Evolutionary conservation across 1,139 yeast genomes (phyloP).

Genomic region (Protomyces inundatus): DNA sequence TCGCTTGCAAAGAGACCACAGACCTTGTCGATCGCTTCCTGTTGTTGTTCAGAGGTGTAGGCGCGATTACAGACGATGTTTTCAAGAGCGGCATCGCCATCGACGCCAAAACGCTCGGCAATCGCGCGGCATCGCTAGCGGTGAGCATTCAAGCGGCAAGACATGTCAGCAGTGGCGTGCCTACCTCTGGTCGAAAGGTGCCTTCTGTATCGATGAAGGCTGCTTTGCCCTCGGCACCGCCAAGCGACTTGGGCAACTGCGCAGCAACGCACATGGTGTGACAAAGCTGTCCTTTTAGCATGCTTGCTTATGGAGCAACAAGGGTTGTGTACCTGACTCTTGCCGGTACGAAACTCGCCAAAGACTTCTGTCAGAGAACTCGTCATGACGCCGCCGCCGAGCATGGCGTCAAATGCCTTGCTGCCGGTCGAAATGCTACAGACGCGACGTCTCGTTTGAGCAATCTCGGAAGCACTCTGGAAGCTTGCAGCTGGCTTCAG

Average conservation of each 20-base stretch:
- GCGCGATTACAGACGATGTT: conserved; percentile 49
- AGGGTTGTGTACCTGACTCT: conserved; percentile 13
- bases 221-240: conserved; percentile 60
- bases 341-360: conserved; percentile 49
- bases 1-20: conserved; percentile 27
- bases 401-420: conserved; percentile 49
- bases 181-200: conserved; percentile 33
- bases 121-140: conserved; percentile 46
- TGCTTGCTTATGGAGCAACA: conserved; percentile 35
- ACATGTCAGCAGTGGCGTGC: conserved; percentile 15
- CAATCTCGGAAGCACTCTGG: conserved; percentile 51
- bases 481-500: conserved; percentile 43
- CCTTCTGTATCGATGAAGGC: conserved; percentile 61
- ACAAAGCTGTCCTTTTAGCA: conserved; percentile 56
- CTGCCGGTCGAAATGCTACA: conserved; percentile 52
- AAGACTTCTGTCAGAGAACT: conserved; percentile 61
- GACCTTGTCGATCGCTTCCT: conserved; percentile 24
- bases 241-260: conserved; percentile 51
- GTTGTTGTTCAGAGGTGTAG: conserved; percentile 17
- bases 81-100: conserved; percentile 45
- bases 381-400: conserved; percentile 53
- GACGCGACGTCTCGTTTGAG: conserved; percentile 49
- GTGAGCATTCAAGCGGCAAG: conserved; percentile 51
- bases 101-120: conserved; percentile 52
- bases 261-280: conserved; percentile 58